These are phyloP conservation scores for Paramecium octaurelia DNA, from an alignment of 73 alveolate genomes.

Conservation along the genomic window DNA sequence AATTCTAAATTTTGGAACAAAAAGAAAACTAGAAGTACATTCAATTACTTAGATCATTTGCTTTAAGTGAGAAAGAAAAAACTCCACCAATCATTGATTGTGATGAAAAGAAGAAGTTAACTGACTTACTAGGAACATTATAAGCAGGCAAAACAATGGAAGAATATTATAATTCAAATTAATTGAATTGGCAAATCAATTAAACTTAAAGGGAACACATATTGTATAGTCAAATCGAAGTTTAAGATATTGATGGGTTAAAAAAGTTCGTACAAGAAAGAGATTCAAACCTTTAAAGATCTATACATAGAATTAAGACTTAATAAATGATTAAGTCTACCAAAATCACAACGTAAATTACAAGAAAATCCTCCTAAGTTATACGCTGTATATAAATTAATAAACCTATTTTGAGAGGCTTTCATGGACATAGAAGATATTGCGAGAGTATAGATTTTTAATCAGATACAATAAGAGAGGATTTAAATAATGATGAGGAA, in stretches of 20 bases:
- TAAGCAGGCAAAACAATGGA: background rate
- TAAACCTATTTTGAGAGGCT: background rate
- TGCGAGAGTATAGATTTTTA: background rate
- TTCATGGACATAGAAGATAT: background rate
- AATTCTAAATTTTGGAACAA: background rate
- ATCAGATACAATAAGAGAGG: background rate
- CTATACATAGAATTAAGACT: background rate
- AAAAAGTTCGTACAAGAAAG: background rate
- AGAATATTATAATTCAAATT: background rate
- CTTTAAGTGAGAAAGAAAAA: background rate
- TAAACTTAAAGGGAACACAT: background rate
- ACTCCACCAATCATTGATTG: background rate
- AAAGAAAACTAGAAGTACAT: background rate
- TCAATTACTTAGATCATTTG: background rate
- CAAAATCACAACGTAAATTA: background rate
- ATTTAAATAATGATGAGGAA: background rate
- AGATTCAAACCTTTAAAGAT: background rate
- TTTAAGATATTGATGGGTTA: background rate
- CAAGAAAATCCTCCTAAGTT: background rate
- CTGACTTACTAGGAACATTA: background rate
- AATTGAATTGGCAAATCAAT: background rate
- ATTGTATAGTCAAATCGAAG: background rate
- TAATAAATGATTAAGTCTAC: background rate
- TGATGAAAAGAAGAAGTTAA: background rate
- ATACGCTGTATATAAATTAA: background rate